Conservation (phyloP, 768 basidiomycete genomes). For the Mycena venus region DNA sequence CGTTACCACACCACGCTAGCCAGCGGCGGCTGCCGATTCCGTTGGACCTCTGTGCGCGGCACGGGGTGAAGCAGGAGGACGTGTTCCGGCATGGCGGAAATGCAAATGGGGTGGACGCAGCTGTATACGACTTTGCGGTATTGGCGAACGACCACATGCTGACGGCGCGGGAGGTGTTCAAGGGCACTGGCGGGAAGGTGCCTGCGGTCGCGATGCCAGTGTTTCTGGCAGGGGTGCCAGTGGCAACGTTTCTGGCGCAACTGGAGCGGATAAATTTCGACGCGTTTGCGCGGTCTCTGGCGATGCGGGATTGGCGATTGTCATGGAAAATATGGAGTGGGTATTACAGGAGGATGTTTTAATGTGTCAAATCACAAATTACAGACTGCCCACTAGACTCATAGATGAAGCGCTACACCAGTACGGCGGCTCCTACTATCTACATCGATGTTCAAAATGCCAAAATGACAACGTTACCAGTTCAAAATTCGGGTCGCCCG, state of each 20-base stretch:
- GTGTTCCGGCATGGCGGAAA: conserved; percentile 71
- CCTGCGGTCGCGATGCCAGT: conserved; percentile 75
- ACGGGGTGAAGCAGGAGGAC: conserved; percentile 84
- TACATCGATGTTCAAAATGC: too few relatives aligned
- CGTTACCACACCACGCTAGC: conserved; percentile 81
- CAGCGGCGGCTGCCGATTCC: conserved; percentile 83
- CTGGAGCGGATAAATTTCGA: conserved; percentile 82
- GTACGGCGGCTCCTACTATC: too few relatives aligned
- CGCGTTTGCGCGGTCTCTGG: conserved; percentile 74
- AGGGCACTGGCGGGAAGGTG: conserved; percentile 63
- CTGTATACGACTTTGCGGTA: conserved; percentile 87
- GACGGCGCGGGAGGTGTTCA: conserved; percentile 80
- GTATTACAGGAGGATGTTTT: conserved; percentile 49
- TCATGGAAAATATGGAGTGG: conserved; percentile 78
- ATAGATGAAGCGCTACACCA: too few relatives aligned
- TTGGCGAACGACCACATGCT: conserved; percentile 84
- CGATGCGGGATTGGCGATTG: conserved; percentile 80
- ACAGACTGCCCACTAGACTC: not conserved
- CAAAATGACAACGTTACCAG: too few relatives aligned
- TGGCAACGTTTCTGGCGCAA: conserved; percentile 70
- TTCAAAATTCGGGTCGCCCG: not conserved
- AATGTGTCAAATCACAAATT: not conserved
- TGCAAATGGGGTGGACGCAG: conserved; percentile 77
- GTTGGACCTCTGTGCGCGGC: conserved; percentile 83
- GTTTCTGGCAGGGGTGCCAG: conserved; percentile 82